phyloP scores from a whole-genome alignment of 108 stramenopile species.

The Nannochloropsis gaditana region DNA sequence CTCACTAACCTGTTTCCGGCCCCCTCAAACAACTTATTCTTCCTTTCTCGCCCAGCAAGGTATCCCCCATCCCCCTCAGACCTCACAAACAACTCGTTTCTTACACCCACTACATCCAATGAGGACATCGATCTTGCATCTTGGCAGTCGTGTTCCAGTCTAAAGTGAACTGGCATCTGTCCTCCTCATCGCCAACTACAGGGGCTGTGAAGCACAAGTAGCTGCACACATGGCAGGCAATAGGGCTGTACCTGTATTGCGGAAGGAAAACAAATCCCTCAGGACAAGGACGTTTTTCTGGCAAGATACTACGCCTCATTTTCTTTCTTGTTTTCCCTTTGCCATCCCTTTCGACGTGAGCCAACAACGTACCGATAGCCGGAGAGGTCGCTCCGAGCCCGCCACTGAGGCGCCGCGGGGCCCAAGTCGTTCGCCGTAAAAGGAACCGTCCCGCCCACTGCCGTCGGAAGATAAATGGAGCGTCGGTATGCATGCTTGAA shows the following conservation, averaged over 20 bases:
- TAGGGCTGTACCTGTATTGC: neutral
- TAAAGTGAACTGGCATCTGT: neutral
- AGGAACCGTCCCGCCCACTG: conserved; percentile 8
- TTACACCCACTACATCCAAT: neutral
- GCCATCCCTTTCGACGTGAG: neutral
- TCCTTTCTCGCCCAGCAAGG: too few relatives aligned
- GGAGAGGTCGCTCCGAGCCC: conserved; percentile 4
- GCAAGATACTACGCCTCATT: neutral
- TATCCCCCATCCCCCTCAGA: too few relatives aligned
- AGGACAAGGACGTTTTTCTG: neutral
- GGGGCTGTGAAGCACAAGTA: neutral
- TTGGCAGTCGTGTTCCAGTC: neutral
- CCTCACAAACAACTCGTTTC: neutral
- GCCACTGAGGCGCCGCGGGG: neutral
- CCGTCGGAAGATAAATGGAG: neutral
- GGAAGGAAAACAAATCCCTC: neutral
- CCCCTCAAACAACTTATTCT: too few relatives aligned
- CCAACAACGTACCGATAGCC: neutral
- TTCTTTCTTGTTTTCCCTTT: neutral
- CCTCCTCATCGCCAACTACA: conserved; percentile 12
- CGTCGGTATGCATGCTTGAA: neutral
- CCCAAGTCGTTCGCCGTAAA: neutral
- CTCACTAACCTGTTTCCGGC: too few relatives aligned
- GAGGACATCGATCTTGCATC: neutral
- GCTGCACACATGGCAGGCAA: neutral